phyloP scores from a whole-genome alignment of 2,329 filamentous ascomycete genomes.

The Fusarium sp. region DNA sequence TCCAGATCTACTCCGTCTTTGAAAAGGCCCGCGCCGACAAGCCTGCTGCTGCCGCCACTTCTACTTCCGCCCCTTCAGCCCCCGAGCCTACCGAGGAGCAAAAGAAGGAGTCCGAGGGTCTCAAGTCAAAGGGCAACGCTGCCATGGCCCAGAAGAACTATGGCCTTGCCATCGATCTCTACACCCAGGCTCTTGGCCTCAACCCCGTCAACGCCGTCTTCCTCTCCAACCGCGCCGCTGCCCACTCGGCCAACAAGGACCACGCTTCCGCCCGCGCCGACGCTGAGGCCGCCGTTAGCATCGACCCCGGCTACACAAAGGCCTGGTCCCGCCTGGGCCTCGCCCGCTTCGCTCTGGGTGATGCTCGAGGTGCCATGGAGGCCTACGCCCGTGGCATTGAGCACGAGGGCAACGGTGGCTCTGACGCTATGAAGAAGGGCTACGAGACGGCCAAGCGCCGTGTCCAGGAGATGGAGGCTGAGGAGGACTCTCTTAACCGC shows the following conservation, averaged over 20 bases:
- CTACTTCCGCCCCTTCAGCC: constrained; percentile 29
- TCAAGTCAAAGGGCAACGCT: constrained; percentile 93
- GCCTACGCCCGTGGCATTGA: constrained; percentile 95
- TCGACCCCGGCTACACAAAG: constrained; percentile 95
- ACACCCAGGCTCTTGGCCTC: constrained; percentile 86
- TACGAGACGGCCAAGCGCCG: constrained; percentile 92
- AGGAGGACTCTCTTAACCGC: constrained; percentile 54
- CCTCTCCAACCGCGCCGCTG: constrained; percentile 96
- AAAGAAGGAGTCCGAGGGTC: constrained; percentile 84
- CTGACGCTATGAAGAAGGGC: constrained; percentile 97
- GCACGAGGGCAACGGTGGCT: constrained; percentile 92
- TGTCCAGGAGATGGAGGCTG: constrained; percentile 80
- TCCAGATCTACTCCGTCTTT: constrained; percentile 94
- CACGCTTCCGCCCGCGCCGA: constrained; percentile 87
- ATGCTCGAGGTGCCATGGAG: constrained; percentile 92
- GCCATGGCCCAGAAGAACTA: constrained; percentile 98
- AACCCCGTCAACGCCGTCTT: constrained; percentile 92
- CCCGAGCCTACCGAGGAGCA: constrained; percentile 61
- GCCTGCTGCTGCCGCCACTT: constrained; percentile 50
- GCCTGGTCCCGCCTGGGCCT: constrained; percentile 95
- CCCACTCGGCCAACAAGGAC: constrained; percentile 85
- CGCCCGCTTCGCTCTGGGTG: constrained; percentile 90
- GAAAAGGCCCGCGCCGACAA: constrained; percentile 78
- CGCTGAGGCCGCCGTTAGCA: constrained; percentile 87
- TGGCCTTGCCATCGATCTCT: constrained; percentile 81